Conservation (phyloP, 2,329 filamentous ascomycete species). For the Remersonia thermophila region DNA sequence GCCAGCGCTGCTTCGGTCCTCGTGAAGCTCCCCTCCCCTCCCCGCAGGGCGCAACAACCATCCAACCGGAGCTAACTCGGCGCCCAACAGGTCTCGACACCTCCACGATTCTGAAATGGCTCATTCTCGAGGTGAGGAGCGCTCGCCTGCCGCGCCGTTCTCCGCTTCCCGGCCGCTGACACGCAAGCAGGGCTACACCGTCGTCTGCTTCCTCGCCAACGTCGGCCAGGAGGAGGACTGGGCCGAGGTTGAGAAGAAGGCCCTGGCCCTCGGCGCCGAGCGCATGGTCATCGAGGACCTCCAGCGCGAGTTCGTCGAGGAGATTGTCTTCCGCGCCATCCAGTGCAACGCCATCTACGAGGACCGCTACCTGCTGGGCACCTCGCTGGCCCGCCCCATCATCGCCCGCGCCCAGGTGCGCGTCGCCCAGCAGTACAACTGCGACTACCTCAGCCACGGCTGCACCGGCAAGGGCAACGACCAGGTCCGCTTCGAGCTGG, state of each 20-base stretch:
- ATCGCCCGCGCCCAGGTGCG: slow-evolving; percentile 56
- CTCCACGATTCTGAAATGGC: slow-evolving; percentile 29
- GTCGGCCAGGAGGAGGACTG: slow-evolving; percentile 70
- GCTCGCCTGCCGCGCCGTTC: not conserved
- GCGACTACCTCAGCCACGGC: slow-evolving; percentile 37
- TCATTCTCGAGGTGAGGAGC: slow-evolving; percentile 21
- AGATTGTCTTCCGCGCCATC: slow-evolving; percentile 69
- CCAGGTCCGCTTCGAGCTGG: slow-evolving; percentile 51
- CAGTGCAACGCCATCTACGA: slow-evolving; percentile 63
- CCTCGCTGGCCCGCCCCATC: slow-evolving; percentile 54
- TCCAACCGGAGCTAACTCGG: slow-evolving; percentile 3
- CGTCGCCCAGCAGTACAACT: slow-evolving; percentile 50
- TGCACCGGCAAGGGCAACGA: slow-evolving; percentile 53
- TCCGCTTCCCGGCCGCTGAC: no score
- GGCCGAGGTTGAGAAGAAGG: slow-evolving; percentile 58
- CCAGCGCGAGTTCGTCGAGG: slow-evolving; percentile 63
- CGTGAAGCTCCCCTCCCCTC: no score
- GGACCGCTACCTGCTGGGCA: slow-evolving; percentile 41
- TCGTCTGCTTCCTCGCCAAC: slow-evolving; percentile 54
- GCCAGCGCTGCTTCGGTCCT: no score
- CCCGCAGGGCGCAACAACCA: not conserved
- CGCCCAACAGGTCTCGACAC: slow-evolving; percentile 27
- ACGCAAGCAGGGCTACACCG: slow-evolving; percentile 46
- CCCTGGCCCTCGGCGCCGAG: slow-evolving; percentile 46
- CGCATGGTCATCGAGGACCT: slow-evolving; percentile 54